These are phyloP conservation scores for Candida nanaspora DNA, from an alignment of 805 yeast species.

Conservation along the genomic window DNA sequence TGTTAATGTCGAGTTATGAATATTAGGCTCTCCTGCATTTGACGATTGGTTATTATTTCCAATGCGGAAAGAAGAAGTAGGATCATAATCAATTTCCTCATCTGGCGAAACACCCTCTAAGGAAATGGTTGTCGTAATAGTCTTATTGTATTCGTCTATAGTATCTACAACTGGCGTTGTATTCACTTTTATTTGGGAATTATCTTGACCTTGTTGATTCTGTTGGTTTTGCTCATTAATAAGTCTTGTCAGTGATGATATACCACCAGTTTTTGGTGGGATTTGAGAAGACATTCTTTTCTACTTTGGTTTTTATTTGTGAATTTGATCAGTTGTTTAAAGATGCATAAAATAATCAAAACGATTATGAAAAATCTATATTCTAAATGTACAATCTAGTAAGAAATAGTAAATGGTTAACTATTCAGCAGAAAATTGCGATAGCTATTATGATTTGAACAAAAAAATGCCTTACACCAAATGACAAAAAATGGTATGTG, in stretches of 20 bases:
- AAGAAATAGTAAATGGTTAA: too few relatives aligned
- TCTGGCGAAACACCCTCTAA: conserved; percentile 27
- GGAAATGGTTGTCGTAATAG: conserved; percentile 27
- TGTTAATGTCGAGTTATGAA: not conserved
- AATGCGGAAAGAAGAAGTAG: not conserved
- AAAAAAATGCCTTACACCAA: too few relatives aligned
- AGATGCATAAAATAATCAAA: too few relatives aligned
- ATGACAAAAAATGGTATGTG: too few relatives aligned
- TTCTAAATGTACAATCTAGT: too few relatives aligned
- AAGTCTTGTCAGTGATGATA: conserved; percentile 27
- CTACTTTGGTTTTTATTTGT: too few relatives aligned
- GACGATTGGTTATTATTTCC: conserved; percentile 7
- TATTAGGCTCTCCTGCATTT: conserved; percentile 4
- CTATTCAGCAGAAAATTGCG: too few relatives aligned
- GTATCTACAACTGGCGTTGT: conserved; percentile 4
- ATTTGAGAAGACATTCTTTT: not conserved
- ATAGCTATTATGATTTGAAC: too few relatives aligned
- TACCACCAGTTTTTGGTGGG: conserved; percentile 9
- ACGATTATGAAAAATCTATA: too few relatives aligned
- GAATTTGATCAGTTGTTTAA: too few relatives aligned
- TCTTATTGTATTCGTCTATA: conserved; percentile 13
- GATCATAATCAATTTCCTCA: conserved; percentile 8
- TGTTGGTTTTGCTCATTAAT: conserved; percentile 21
- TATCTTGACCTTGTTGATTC: conserved; percentile 7
- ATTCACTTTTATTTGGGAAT: conserved; percentile 12